Conservation (phyloP, 768 basidiomycete species). For the Suillus bovinus region DNA sequence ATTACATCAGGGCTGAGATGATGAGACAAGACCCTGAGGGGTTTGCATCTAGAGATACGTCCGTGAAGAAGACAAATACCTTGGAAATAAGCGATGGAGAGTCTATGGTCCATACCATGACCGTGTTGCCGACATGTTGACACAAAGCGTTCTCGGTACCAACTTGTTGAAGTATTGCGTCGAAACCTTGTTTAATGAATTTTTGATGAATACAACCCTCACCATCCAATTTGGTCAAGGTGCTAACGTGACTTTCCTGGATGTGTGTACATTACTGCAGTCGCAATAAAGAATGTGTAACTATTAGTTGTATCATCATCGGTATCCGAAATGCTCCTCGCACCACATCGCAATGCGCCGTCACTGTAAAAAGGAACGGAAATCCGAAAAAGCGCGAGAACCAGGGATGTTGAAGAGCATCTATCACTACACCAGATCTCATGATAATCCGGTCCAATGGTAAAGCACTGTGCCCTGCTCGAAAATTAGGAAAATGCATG, state of each 20-base stretch:
- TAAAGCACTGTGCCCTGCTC: conserved; percentile 65
- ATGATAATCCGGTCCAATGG: conserved; percentile 61
- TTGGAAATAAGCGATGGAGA: background rate
- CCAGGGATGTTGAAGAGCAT: background rate
- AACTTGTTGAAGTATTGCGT: background rate
- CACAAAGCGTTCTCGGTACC: background rate
- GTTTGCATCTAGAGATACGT: conserved; percentile 15
- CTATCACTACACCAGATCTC: conserved; percentile 5
- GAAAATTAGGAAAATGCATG: background rate
- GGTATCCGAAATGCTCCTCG: background rate
- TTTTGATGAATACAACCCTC: background rate
- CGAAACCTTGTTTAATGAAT: background rate
- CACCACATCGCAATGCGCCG: background rate
- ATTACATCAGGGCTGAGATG: conserved; percentile 17
- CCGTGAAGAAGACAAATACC: conserved; percentile 2
- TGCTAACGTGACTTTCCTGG: background rate
- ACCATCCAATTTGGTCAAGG: background rate
- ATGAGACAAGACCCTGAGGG: conserved; percentile 15
- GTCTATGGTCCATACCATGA: background rate
- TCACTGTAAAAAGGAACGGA: background rate
- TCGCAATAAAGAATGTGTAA: background rate
- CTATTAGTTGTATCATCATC: background rate
- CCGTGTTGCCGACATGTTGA: background rate
- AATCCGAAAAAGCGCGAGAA: background rate
- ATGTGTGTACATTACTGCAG: background rate